A percentile compares a stretch with the other conserved stretches of the same genome.
Conservation (phyloP, 352 stramenopile genomes). For the Pythium sukuiense region DNA sequence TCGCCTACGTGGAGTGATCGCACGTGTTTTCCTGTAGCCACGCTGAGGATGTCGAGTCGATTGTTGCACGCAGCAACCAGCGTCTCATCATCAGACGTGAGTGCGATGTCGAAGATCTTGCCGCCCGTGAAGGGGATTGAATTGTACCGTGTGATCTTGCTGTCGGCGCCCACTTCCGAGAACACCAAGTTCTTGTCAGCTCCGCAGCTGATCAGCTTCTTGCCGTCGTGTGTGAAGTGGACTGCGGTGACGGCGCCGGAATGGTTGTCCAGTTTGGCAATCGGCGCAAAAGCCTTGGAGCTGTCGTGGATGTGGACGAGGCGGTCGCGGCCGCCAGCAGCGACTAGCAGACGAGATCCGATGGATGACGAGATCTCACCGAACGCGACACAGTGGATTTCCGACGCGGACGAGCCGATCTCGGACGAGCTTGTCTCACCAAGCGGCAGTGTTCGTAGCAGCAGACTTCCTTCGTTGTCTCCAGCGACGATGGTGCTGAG, state of each 20-base stretch:
- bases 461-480: conserved; percentile 70
- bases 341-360: conserved; percentile 42
- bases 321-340: conserved; percentile 72
- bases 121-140: conserved; percentile 51
- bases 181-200: conserved; percentile 77
- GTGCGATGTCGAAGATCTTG: conserved; percentile 75
- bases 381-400: conserved; percentile 73
- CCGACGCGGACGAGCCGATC: conserved; percentile 63
- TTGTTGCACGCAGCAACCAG: conserved; percentile 79
- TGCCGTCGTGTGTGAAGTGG: conserved; percentile 71
- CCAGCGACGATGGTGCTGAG: conserved; percentile 65
- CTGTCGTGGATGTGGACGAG: conserved; percentile 84
- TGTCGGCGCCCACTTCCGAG: conserved; percentile 40
- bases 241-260: conserved; percentile 64
- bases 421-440: conserved; percentile 30
- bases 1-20: conserved; percentile 66
- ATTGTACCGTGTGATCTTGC: conserved; percentile 46
- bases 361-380: conserved; percentile 22
- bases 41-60: conserved; percentile 68
- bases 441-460: conserved; percentile 46
- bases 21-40: conserved; percentile 63
- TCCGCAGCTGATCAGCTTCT: conserved; percentile 60
- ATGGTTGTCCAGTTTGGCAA: conserved; percentile 78
- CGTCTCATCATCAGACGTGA: conserved; percentile 72
- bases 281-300: conserved; percentile 28